A percentile compares a stretch with the other conserved stretches of the same genome.
Conservation (phyloP, 345 rosid species). For the Aquilaria malaccensis region DNA sequence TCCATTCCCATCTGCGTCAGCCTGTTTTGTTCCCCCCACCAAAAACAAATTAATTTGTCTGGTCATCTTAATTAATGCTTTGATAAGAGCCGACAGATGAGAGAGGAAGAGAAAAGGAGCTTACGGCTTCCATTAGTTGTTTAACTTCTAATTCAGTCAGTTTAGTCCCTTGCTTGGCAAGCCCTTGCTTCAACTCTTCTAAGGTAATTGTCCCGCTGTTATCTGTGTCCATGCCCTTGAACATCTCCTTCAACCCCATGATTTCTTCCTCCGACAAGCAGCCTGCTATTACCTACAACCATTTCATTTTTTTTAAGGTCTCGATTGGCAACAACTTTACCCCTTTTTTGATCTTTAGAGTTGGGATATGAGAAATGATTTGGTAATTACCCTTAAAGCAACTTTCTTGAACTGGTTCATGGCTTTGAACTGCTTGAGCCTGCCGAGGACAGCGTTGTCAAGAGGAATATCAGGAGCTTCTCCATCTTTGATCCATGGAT, state of each 20-base stretch:
- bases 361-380: background rate
- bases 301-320: background rate
- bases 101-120: slow-evolving; percentile 13
- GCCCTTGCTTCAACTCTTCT: slow-evolving; percentile 87
- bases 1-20: slow-evolving; percentile 86
- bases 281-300: slow-evolving; percentile 78
- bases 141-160: slow-evolving; percentile 78
- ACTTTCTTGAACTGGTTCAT: slow-evolving; percentile 78
- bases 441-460: slow-evolving; percentile 58
- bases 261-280: slow-evolving; percentile 96
- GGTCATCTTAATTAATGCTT: too few relatives aligned
- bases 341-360: too few relatives aligned
- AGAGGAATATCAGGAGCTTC: slow-evolving; percentile 85
- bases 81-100: background rate
- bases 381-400: slow-evolving; percentile 45
- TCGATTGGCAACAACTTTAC: background rate
- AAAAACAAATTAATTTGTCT: background rate
- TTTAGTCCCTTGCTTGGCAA: slow-evolving; percentile 88
- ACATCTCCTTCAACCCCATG: slow-evolving; percentile 97
- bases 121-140: slow-evolving; percentile 93
- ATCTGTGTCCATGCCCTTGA: slow-evolving; percentile 80
- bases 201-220: slow-evolving; percentile 90
- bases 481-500: slow-evolving; percentile 81
- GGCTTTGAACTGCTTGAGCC: slow-evolving; percentile 78
- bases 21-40: slow-evolving; percentile 27